Evolutionary conservation across 257 asterid species (phyloP).

Genomic region (Misopates orontium): DNA sequence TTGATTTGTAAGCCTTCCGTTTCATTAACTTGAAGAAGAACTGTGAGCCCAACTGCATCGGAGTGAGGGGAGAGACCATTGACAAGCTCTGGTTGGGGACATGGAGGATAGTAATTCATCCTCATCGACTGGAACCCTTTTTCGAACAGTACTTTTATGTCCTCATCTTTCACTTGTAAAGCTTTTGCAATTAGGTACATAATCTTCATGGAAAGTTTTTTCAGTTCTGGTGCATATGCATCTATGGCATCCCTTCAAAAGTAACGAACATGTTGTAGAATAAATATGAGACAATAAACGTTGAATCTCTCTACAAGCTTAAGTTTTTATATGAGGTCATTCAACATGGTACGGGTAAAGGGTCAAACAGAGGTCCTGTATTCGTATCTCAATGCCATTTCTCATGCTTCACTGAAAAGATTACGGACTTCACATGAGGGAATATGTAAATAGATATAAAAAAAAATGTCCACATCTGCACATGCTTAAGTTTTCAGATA

Average conservation of each 20-base stretch:
- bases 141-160: conserved; percentile 33
- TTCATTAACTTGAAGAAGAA: conserved; percentile 48
- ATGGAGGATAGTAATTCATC: conserved; percentile 58
- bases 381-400: background rate
- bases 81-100: conserved; percentile 53
- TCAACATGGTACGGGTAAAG: background rate
- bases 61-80: conserved; percentile 54
- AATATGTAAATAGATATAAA: no score
- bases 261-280: no score
- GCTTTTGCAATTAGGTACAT: conserved; percentile 39
- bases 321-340: no score
- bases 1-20: conserved; percentile 47
- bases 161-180: conserved; percentile 38
- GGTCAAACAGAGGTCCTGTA: no score
- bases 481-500: no score
- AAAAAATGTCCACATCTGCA: no score
- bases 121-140: conserved; percentile 48
- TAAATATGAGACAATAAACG: background rate
- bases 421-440: no score
- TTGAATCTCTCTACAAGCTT: background rate
- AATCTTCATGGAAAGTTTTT: conserved; percentile 42
- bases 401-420: no score
- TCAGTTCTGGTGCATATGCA: conserved; percentile 41
- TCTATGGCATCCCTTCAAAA: conserved; percentile 51
- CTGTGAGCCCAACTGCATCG: conserved; percentile 44